Evolutionary conservation across 495 filamentous ascomycete species (phyloP).

Genomic region (Venustampulla echinocandica): DNA sequence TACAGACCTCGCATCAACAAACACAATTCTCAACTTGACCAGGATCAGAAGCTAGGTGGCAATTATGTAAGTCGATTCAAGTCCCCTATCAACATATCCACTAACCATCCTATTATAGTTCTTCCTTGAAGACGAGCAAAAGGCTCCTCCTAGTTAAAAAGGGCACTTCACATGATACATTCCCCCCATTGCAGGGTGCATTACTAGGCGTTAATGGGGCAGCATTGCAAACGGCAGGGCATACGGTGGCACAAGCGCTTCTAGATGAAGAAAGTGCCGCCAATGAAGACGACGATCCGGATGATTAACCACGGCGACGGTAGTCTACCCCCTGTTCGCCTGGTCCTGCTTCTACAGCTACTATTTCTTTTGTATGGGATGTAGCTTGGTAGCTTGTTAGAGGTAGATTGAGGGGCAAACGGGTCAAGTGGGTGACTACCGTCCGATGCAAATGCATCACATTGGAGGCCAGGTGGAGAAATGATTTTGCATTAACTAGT

Average conservation of each 20-base stretch:
- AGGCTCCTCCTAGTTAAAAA: slow-evolving; percentile 20
- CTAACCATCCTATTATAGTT: slow-evolving; percentile 20
- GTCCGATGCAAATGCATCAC: slow-evolving; percentile 18
- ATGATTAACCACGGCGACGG: slow-evolving; percentile 34
- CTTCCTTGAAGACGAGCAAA: slow-evolving; percentile 26
- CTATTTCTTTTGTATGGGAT: slow-evolving; percentile 9
- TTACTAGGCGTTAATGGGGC: slow-evolving; percentile 21
- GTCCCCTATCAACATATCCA: not conserved
- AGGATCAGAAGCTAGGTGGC: slow-evolving; percentile 88
- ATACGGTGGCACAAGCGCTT: slow-evolving; percentile 11
- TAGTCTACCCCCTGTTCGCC: slow-evolving; percentile 44
- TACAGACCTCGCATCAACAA: slow-evolving; percentile 98
- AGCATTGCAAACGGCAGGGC: slow-evolving; percentile 15
- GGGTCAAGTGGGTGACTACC: slow-evolving; percentile 36
- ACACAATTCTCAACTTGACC: slow-evolving; percentile 85
- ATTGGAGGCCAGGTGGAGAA: not conserved
- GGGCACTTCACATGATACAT: slow-evolving; percentile 18
- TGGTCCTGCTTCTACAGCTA: slow-evolving; percentile 35
- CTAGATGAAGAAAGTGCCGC: slow-evolving; percentile 20
- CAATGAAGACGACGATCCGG: slow-evolving; percentile 24
- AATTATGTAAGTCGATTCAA: slow-evolving; percentile 72
- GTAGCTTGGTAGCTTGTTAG: too few relatives aligned
- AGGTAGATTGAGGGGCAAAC: slow-evolving; percentile 40
- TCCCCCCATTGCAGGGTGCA: slow-evolving; percentile 14
- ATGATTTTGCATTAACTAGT: not conserved